Evolutionary conservation across 73 alveolate genomes (phyloP), one percentile per base, ranked within the genome.

Genomic region (Uronychia setigera): DNA sequence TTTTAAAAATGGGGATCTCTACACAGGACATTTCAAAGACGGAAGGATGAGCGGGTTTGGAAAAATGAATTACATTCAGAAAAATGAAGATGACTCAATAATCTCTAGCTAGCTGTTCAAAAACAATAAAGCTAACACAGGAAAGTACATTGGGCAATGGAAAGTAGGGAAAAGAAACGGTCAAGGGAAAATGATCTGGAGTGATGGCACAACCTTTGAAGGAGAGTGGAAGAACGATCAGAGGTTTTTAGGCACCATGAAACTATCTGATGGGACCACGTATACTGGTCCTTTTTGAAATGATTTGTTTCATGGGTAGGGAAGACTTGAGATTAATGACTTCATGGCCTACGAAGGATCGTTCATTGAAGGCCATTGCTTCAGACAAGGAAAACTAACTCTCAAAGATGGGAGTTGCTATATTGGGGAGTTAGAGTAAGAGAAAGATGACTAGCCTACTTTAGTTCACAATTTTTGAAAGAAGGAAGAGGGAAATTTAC

Each of bases 151-250:
- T 13, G 79, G 79, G 14, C 29, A 67, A 1, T 67, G 29, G 34
- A 26, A 67, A 67, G 29, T 67, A 1, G 29, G 34, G 5, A 67
- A 67, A 30, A 25, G 79, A 26, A 67, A 67, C 26, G 79, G 79
- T 9, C 34, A 5, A 67, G 79, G 79, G 14, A 5, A 28, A 26
- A 67, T 67, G 79, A 28, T 13, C 5, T 67, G 79, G 79, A 5
- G 32, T 26, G 79, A 67, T 26, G 32, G 32, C 9, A 13, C 79
- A 1, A 1, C 14, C 79, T 67, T 26, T 28, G 29, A 67, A 67
- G 79, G 79, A 26, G 32, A 26, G 29, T 67, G 79, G 79, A 67
- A 67, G 32, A 67, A 67, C 30, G 79, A 67, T 30, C 32, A 67
- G 30, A 67, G 79, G 79, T 67, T 26, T 67, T 26, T 13, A 13